Percentiles rank a stretch among this genome's conserved stretches.
Evolutionary conservation across 1,139 yeast genomes (phyloP).

Genomic region (Chernovozyma sophiae-reginae): DNA sequence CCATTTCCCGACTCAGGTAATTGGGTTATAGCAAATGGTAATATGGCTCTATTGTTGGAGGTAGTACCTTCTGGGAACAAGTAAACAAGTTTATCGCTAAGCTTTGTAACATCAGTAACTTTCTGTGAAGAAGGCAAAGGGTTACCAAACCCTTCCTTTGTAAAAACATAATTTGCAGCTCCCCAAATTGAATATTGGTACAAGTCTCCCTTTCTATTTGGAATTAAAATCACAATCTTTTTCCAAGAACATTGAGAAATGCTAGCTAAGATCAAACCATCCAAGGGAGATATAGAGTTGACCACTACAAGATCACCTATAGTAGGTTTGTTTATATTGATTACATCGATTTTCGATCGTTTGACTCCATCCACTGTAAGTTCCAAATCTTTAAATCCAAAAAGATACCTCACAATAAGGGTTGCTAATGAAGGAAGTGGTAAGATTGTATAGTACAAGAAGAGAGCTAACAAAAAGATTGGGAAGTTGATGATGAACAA

Average conservation of each 20-base stretch:
- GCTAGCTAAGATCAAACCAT: constrained; percentile 35
- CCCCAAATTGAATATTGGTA: constrained; percentile 30
- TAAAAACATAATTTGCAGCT: constrained; percentile 33
- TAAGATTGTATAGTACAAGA: constrained; percentile 10
- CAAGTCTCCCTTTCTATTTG: constrained; percentile 36
- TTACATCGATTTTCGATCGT: constrained; percentile 32
- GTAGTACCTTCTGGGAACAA: constrained; percentile 67
- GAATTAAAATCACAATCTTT: constrained; percentile 39
- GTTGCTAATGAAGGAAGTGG: constrained; percentile 15
- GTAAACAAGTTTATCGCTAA: constrained; percentile 36
- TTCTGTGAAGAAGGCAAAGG: constrained; percentile 6
- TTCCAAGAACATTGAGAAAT: constrained; percentile 25
- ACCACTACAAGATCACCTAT: constrained; percentile 42
- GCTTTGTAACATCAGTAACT: constrained; percentile 17
- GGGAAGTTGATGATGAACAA: constrained; percentile 26
- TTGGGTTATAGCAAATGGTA: constrained; percentile 34
- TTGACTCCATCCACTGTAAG: constrained; percentile 51
- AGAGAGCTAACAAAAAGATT: constrained; percentile 17
- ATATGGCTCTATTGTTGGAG: constrained; percentile 57
- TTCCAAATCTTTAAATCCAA: constrained; percentile 31
- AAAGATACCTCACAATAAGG: constrained; percentile 15
- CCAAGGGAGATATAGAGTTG: constrained; percentile 57
- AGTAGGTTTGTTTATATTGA: constrained; percentile 35
- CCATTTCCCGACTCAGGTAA: constrained; percentile 9
- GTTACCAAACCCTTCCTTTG: constrained; percentile 12